Evolutionary conservation across 75 land plant species (phyloP).

Genomic region (Pinus taeda): DNA sequence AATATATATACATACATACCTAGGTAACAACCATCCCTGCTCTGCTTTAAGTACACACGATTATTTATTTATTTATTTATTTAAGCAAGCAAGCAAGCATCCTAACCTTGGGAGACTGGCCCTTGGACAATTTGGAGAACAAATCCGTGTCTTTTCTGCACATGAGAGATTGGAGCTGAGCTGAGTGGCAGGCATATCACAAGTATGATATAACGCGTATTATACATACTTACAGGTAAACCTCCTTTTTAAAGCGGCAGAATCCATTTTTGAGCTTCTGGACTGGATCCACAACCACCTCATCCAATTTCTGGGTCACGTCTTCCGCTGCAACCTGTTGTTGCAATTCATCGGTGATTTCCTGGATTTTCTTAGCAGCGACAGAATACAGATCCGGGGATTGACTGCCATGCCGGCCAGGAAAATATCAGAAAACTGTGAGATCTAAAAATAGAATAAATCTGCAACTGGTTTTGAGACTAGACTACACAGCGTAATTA

Average conservation of each 20-base stretch:
- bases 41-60: too few species aligned
- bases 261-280: slow-evolving; percentile 65
- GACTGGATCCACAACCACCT: slow-evolving; percentile 10
- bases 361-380: slow-evolving; percentile 14
- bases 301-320: not conserved
- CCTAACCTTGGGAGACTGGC: slow-evolving; percentile 40
- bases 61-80: too few species aligned
- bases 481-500: too few species aligned
- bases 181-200: too few species aligned
- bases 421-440: too few species aligned
- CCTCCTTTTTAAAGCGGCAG: slow-evolving; percentile 58
- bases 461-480: too few species aligned
- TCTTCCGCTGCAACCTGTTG: not conserved
- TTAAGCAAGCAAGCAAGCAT: not conserved
- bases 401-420: not conserved
- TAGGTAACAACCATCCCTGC: too few species aligned
- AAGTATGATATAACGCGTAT: not conserved
- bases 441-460: too few species aligned
- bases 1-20: not conserved
- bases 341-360: slow-evolving; percentile 21
- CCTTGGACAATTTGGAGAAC: slow-evolving; percentile 57
- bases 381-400: slow-evolving; percentile 20
- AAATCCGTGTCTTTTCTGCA: slow-evolving; percentile 67
- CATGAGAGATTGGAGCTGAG: not conserved
- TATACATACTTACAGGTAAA: slow-evolving; percentile 39